Evolutionary conservation across 2,329 filamentous ascomycete species (phyloP).

Genomic region (Teratosphaeria epicoccoides): DNA sequence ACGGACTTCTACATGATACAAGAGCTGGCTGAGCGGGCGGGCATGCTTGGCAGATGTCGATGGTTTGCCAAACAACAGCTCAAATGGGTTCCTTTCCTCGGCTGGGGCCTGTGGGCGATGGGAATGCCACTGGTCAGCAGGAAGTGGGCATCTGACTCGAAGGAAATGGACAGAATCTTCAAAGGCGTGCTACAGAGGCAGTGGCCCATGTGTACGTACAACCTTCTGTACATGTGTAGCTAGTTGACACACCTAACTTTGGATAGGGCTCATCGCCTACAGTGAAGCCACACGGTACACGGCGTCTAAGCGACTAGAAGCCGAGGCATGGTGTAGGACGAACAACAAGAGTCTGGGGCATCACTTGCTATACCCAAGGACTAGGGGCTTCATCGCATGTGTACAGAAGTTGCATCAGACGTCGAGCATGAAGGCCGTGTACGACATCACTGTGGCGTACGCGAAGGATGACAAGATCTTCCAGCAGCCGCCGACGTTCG

Average conservation of each 20-base stretch:
- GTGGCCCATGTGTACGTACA: slow-evolving; percentile 48
- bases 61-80: slow-evolving; percentile 55
- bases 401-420: slow-evolving; percentile 41
- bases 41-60: slow-evolving; percentile 51
- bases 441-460: slow-evolving; percentile 32
- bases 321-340: slow-evolving; percentile 43
- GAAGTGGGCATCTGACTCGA: slow-evolving; percentile 47
- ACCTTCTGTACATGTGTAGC: slow-evolving; percentile 1
- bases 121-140: slow-evolving; percentile 54
- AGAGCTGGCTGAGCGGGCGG: slow-evolving; percentile 41
- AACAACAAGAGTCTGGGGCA: slow-evolving; percentile 42
- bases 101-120: slow-evolving; percentile 56
- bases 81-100: slow-evolving; percentile 48
- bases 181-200: slow-evolving; percentile 40
- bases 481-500: slow-evolving; percentile 25
- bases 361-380: slow-evolving; percentile 51
- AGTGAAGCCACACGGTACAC: slow-evolving; percentile 54
- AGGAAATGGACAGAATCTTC: slow-evolving; percentile 49
- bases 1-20: slow-evolving; percentile 56
- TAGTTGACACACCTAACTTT: background rate
- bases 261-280: slow-evolving; percentile 52
- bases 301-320: slow-evolving; percentile 40
- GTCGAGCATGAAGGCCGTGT: slow-evolving; percentile 27
- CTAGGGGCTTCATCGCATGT: slow-evolving; percentile 50
- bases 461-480: slow-evolving; percentile 17